Evolutionary conservation across 164 flowering plant species (phyloP), one percentile per base, ranked within the genome.

Genomic region (Vitis labrusca): DNA sequence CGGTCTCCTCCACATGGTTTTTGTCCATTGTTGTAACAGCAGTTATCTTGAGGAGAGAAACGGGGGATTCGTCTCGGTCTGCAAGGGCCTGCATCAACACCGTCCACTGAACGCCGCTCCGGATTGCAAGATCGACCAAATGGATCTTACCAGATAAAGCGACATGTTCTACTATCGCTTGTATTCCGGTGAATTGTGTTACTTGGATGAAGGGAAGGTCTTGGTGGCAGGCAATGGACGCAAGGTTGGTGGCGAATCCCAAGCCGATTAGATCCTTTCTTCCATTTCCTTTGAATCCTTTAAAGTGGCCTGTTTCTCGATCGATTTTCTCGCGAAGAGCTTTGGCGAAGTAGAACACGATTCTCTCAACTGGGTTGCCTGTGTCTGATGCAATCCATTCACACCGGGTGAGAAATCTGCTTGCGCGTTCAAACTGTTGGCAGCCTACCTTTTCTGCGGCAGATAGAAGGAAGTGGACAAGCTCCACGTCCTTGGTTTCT

Each of bases 41-140:
- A 29, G 79, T 74, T 9, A 83, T 64, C 50, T 60, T 79, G 8
- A 83, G 77, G 49, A 30, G 65, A 47, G 76, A 61, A 9, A 79
- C 13, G 5, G 52, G 64, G 13, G 15, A 3, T 7, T 57, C 23
- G 8, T 64, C 50, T 3, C 72, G 66, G 7, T 70, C 79, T 9
- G 71, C 62, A 1, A 81, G 77, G 37, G 83, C 81, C 59, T 79
- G 80, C 74, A 83, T 79, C 52, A 84, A n/a, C 5, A 52, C 55
- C 13, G 76, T 73, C 80, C 86, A 84, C 12, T 79, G 86, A 44
- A 79, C 74, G 15, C 84, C 86, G n/a, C 77, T 73, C 60, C 83
- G 68, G 57, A 84, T 81, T 8, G 67, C 73, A 7, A 81, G 78
- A 65, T 84, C 86, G 2, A 84, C 65, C 60, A 84, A 2, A 62